phyloP scores from a whole-genome alignment of 1,284 basidiomycete genomes.

The Melampsora larici-populina region DNA sequence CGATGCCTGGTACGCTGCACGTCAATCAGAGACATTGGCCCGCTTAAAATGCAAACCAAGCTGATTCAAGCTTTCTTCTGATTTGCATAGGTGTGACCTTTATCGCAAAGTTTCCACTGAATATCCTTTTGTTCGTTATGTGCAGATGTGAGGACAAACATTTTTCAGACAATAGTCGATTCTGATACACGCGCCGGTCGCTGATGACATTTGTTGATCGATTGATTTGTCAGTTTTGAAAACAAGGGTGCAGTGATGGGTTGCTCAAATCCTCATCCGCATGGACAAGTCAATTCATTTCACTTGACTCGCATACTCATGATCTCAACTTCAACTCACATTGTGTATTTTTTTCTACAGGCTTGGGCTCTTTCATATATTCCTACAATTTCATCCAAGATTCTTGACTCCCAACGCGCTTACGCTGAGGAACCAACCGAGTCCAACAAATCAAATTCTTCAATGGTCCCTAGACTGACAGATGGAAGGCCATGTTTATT shows the following conservation, averaged over 20 bases:
- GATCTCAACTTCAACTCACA: conserved; percentile 47
- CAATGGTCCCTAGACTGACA: conserved; percentile 60
- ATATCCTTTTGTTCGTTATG: conserved; percentile 51
- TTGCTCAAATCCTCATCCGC: conserved; percentile 91
- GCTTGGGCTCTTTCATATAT: conserved; percentile 62
- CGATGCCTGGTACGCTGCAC: conserved; percentile 63
- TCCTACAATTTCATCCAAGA: conserved; percentile 57
- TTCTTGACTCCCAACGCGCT: conserved; percentile 57
- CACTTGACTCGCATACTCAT: conserved; percentile 14
- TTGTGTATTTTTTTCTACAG: conserved; percentile 23
- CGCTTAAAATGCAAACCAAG: not conserved
- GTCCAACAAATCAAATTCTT: conserved; percentile 50
- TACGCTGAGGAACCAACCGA: conserved; percentile 56
- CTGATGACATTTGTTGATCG: not conserved
- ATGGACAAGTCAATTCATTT: conserved; percentile 78
- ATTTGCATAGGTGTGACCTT: conserved; percentile 42
- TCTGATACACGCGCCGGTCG: not conserved
- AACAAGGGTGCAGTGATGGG: conserved; percentile 97
- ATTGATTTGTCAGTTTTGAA: conserved; percentile 58
- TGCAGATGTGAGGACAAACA: conserved; percentile 48
- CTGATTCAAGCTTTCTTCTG: not conserved
- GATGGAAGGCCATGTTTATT: conserved; percentile 69
- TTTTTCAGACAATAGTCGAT: not conserved
- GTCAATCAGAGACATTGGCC: not conserved
- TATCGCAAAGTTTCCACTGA: conserved; percentile 50